A percentile compares a stretch with the other conserved stretches of the same genome.
Evolutionary conservation across 2,329 filamentous ascomycete genomes (phyloP).

Genomic region (Phialophora expanda): DNA sequence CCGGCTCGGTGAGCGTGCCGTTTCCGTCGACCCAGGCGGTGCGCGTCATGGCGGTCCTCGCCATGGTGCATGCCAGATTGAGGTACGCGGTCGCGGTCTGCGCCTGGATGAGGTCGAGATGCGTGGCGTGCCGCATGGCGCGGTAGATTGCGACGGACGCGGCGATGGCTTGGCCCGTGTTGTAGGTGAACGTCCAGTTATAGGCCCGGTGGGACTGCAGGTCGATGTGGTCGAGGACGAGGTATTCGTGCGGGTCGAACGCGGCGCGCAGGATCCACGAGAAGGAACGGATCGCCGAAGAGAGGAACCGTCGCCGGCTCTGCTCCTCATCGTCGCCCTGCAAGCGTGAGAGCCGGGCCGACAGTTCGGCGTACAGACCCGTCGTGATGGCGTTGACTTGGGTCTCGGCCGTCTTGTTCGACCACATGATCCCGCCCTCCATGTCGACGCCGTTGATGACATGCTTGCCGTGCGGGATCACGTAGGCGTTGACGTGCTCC

Average conservation of each 20-base stretch:
- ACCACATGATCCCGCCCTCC: conserved; percentile 34
- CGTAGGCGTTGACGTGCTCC: conserved; percentile 27
- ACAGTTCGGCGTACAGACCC: conserved; percentile 34
- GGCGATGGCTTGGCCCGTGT: conserved; percentile 35
- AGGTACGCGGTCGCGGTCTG: conserved; percentile 21
- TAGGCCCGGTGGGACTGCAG: conserved; percentile 22
- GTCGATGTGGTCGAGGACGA: conserved; percentile 33
- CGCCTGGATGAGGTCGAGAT: conserved; percentile 2
- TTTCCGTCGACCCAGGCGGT: conserved; percentile 29
- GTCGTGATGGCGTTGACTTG: conserved; percentile 34
- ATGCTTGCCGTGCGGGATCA: conserved; percentile 22
- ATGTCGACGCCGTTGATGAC: conserved; percentile 31
- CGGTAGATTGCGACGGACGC: conserved; percentile 30
- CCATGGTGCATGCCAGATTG: conserved; percentile 29
- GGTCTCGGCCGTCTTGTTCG: conserved; percentile 29
- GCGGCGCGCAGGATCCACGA: conserved; percentile 28
- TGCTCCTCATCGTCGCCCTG: not conserved
- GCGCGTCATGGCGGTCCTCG: conserved; percentile 27
- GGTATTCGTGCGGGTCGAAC: conserved; percentile 17
- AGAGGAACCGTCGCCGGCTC: conserved; percentile 1
- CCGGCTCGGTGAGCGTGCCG: conserved; percentile 30
- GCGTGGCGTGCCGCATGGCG: conserved; percentile 16
- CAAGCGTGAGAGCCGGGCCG: conserved; percentile 22
- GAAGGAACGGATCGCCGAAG: conserved; percentile 21
- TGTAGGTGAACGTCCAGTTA: conserved; percentile 35